Percentiles rank a stretch among this genome's conserved stretches.
phyloP scores from a whole-genome alignment of 805 yeast species.

The Candida sonorensis region DNA sequence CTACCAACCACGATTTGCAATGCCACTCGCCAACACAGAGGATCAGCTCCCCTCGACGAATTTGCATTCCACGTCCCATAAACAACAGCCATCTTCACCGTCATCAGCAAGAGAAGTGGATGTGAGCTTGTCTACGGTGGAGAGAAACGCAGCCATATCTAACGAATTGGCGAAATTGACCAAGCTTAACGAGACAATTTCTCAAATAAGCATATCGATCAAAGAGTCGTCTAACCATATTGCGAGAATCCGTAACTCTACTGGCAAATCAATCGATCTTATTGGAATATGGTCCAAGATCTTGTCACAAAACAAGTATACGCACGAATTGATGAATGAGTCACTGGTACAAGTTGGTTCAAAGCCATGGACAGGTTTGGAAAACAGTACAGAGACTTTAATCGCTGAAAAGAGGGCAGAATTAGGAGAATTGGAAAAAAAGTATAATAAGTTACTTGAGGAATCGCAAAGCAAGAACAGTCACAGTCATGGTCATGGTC shows the following conservation, averaged over 20 bases:
- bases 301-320: slow-evolving; percentile 54
- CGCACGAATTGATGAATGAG: slow-evolving; percentile 30
- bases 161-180: slow-evolving; percentile 11
- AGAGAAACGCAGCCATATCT: slow-evolving; percentile 6
- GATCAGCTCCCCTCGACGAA: no score
- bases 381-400: neutral
- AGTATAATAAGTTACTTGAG: slow-evolving; percentile 11
- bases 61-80: no score
- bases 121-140: neutral
- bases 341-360: slow-evolving; percentile 1
- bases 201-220: slow-evolving; percentile 13
- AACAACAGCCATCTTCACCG: neutral
- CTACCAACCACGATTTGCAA: no score
- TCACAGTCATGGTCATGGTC: slow-evolving; percentile 12
- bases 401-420: slow-evolving; percentile 14
- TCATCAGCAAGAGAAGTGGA: slow-evolving; percentile 1
- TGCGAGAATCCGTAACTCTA: slow-evolving; percentile 10
- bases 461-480: slow-evolving; percentile 20
- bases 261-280: slow-evolving; percentile 24
- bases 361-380: slow-evolving; percentile 3
- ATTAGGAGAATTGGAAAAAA: slow-evolving; percentile 22
- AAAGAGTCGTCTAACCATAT: slow-evolving; percentile 13
- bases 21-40: no score
- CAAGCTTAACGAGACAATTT: slow-evolving; percentile 12
- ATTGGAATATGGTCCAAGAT: slow-evolving; percentile 57